Evolutionary conservation across 176 grass and related monocot genomes (phyloP), one percentile per base, ranked within the genome.

Genomic region (Aegilops bicornis): DNA sequence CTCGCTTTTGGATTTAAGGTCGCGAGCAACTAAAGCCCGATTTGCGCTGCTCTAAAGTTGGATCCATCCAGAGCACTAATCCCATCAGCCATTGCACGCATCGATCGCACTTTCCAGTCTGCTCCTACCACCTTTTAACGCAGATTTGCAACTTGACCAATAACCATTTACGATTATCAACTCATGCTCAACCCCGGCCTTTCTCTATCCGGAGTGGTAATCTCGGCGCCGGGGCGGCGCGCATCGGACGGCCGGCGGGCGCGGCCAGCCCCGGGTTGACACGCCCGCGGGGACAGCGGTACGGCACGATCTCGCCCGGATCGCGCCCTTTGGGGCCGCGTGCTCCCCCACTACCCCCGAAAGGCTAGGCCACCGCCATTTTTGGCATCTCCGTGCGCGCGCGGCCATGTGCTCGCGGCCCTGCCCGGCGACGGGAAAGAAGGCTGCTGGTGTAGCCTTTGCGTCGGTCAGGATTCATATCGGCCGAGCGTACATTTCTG

Each of bases 361-460:
- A 87, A 90, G 84, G 52, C 84, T 32, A 82, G n/a, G n/a, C 54
- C 79, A 79, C 59, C 80, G 56, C 89, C 89, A 87, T 90, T 90
- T 90, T 80, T 84, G 89, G 85, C 75, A 87, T 68, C 77, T 78
- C 61, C 83, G 48, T 60, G 45, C 27, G 47, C 48, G 32, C 13
- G 71, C 50, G 58, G 30, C 83, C 87, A 85, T 89, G 87, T 85
- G 82, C 87, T 11, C 73, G 2, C 86, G 8, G 40, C 79, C 33
- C 25, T 45, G 23, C 60, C 79, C 63, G 25, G 64, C 30, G n/a
- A 35, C 6, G 50, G 6, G 6, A 86, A 86, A 79, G 73, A 37
- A 42, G 35, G 12, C 23, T 69, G 40, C 14, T 15, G 1, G 17
- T 9, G 54, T 59, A 59, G 54, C 54, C 54, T 59, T 59, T 22